Percentiles rank a stretch among this genome's conserved stretches.
Conservation (phyloP, 106 monocot genomes). For the Triglochin maritima region DNA sequence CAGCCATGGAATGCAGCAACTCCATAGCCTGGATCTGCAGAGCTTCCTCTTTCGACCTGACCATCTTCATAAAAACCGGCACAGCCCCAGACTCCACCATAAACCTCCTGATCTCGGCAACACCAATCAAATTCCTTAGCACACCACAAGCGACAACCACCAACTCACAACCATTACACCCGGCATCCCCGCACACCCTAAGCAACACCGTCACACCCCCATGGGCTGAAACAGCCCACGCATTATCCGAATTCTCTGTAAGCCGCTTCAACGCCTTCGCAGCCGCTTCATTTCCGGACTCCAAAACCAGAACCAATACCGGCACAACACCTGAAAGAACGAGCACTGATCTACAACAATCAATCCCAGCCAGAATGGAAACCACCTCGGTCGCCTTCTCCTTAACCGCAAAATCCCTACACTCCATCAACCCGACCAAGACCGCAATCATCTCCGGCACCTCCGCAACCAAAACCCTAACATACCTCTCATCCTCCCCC, state of each 20-base stretch:
- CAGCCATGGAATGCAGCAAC: conserved; percentile 27
- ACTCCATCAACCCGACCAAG: conserved; percentile 26
- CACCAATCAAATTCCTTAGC: conserved; percentile 38
- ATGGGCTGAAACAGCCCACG: conserved; percentile 72
- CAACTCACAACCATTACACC: conserved; percentile 12
- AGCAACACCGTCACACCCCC: conserved; percentile 58
- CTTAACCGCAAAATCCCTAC: conserved; percentile 13
- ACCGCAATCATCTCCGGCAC: conserved; percentile 11
- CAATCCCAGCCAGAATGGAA: conserved; percentile 13
- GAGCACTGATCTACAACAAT: conserved; percentile 19
- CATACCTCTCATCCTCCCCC: conserved; percentile 38
- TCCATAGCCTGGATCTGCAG: conserved; percentile 33
- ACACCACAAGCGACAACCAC: conserved; percentile 21
- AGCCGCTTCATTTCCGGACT: conserved; percentile 26
- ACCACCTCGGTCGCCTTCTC: conserved; percentile 24
- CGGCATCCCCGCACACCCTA: conserved; percentile 15
- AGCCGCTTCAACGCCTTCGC: conserved; percentile 35
- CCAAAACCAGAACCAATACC: conserved; percentile 22
- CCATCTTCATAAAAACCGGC: conserved; percentile 31
- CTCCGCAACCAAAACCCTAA: conserved; percentile 22
- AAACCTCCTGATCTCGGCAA: conserved; percentile 56
- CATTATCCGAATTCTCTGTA: conserved; percentile 56
- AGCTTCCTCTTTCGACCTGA: conserved; percentile 31
- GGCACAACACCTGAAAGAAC: conserved; percentile 23
- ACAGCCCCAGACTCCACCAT: conserved; percentile 60